These are phyloP conservation scores for Ophiognomonia clavigignenti-juglandacearum DNA, from an alignment of 2,329 filamentous ascomycete species.

Conservation along the genomic window DNA sequence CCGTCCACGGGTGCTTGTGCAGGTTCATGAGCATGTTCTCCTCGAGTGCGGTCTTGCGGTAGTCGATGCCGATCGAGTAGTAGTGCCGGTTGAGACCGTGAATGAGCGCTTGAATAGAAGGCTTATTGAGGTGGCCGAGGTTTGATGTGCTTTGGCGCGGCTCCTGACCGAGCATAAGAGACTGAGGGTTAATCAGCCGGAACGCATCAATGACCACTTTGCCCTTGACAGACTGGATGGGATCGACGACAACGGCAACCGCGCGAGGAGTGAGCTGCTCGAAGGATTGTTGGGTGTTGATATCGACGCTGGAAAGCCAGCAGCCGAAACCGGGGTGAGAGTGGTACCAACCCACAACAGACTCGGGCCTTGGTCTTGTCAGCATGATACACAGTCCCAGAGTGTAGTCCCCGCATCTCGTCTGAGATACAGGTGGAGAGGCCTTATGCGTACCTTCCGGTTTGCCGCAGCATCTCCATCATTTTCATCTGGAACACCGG, in stretches of 20 bases:
- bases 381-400: neutral
- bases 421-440: too few species aligned
- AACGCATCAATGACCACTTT: constrained; percentile 99
- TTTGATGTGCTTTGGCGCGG: constrained; percentile 97
- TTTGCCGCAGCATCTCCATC: constrained; percentile 99
- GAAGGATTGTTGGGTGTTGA: constrained; percentile 99
- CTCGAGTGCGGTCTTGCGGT: constrained; percentile 93
- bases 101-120: constrained; percentile 98
- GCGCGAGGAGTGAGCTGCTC: constrained; percentile 96
- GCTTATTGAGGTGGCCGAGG: constrained; percentile 96
- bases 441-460: constrained; percentile 65
- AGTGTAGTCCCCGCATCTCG: neutral
- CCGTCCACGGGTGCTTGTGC: constrained; percentile 99
- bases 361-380: constrained; percentile 66
- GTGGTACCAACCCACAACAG: constrained; percentile 98
- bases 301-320: constrained; percentile 98
- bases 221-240: constrained; percentile 98
- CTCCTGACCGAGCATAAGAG: constrained; percentile 95
- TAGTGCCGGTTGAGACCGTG: constrained; percentile 98
- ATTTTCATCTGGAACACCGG: constrained; percentile 99
- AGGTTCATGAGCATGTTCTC: constrained; percentile 99
- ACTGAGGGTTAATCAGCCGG: constrained; percentile 96
- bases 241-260: constrained; percentile 95
- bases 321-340: constrained; percentile 98
- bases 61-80: constrained; percentile 98